These are phyloP conservation scores for Trichoderma semiorbis DNA, from an alignment of 2,329 filamentous ascomycete species.

Conservation along the genomic window DNA sequence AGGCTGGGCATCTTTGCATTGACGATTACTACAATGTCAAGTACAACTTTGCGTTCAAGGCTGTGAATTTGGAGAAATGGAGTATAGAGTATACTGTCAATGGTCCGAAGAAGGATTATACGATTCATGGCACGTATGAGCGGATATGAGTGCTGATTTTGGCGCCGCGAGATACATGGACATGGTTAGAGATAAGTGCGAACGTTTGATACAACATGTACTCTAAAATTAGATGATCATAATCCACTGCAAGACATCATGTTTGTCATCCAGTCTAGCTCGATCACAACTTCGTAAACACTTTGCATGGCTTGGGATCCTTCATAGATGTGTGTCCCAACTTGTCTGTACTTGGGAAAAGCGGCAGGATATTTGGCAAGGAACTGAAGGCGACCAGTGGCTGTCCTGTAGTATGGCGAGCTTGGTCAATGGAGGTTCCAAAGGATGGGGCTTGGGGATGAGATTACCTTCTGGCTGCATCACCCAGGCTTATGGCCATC, in stretches of 20 bases:
- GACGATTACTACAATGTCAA: slow-evolving; percentile 68
- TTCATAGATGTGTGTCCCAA: background rate
- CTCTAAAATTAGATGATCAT: background rate
- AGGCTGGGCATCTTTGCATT: slow-evolving; percentile 66
- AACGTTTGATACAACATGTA: background rate
- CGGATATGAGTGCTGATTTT: slow-evolving; percentile 25
- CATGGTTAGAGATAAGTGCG: background rate
- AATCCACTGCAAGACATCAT: background rate
- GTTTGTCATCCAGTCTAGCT: background rate
- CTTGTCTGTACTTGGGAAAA: background rate
- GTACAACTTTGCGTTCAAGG: slow-evolving; percentile 63
- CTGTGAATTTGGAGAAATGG: slow-evolving; percentile 56
- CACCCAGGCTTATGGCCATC: background rate
- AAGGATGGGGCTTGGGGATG: background rate
- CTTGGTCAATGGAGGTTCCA: background rate
- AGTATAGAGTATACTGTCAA: slow-evolving; percentile 61
- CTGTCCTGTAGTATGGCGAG: background rate
- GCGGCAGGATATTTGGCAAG: background rate
- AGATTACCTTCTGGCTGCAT: background rate
- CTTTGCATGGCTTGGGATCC: background rate
- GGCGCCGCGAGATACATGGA: background rate
- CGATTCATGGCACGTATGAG: slow-evolving; percentile 52
- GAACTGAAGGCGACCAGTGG: background rate
- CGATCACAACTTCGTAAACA: background rate
- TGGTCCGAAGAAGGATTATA: slow-evolving; percentile 73